Conservation (phyloP, 1,139 yeast species). For the Chernovozyma aurita region DNA sequence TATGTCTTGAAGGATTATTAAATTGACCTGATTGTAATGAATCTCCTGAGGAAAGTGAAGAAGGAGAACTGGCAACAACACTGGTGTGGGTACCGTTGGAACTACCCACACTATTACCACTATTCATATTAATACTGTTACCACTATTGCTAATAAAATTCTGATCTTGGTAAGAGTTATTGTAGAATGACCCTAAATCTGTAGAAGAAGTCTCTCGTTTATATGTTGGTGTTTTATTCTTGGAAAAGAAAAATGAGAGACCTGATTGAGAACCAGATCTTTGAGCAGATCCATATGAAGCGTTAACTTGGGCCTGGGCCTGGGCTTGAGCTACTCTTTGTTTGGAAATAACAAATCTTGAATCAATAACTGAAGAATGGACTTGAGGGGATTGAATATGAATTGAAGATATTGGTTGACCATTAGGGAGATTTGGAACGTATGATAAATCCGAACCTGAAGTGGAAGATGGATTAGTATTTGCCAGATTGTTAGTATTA, state of each 20-base stretch:
- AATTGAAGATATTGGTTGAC: conserved; percentile 54
- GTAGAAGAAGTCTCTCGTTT: conserved; percentile 29
- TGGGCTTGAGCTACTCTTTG: conserved; percentile 64
- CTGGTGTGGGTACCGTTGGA: not conserved
- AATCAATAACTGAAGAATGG: conserved; percentile 51
- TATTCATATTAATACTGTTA: not conserved
- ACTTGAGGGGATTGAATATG: conserved; percentile 70
- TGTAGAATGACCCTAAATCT: conserved; percentile 44
- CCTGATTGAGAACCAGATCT: conserved; percentile 45
- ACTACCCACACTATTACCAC: conserved; percentile 5
- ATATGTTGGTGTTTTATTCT: conserved; percentile 23
- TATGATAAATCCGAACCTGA: conserved; percentile 13
- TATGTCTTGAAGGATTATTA: conserved; percentile 42
- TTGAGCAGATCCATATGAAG: conserved; percentile 29
- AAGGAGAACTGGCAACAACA: conserved; percentile 31
- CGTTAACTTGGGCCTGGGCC: conserved; percentile 30
- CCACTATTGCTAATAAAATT: conserved; percentile 8
- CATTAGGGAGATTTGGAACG: conserved; percentile 47
- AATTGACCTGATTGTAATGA: conserved; percentile 23
- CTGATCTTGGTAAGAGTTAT: conserved; percentile 36
- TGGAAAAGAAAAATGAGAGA: conserved; percentile 43
- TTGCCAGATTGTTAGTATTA: conserved; percentile 3
- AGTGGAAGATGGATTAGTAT: not conserved
- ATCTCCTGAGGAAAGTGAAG: conserved; percentile 34
- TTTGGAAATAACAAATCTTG: conserved; percentile 68